Evolutionary conservation across 2,329 filamentous ascomycete genomes (phyloP).

Genomic region (Fusarium chaquense): DNA sequence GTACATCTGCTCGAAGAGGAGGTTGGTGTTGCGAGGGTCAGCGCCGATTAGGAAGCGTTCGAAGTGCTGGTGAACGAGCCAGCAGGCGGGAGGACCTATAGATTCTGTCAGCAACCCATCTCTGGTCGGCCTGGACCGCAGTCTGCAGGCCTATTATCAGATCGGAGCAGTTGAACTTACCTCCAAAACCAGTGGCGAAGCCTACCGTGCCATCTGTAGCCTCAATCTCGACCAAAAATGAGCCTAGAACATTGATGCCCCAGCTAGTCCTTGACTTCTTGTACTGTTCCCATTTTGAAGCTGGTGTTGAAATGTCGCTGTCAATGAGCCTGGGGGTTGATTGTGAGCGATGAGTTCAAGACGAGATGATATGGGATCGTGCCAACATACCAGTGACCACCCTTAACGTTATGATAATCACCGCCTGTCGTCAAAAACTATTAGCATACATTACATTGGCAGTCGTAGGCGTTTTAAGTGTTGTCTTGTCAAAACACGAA

Average conservation of each 20-base stretch:
- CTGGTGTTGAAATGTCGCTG: slow-evolving; percentile 90
- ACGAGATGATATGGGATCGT: background rate
- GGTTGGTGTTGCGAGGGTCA: slow-evolving; percentile 90
- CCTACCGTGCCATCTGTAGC: slow-evolving; percentile 91
- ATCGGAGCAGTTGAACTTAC: slow-evolving; percentile 52
- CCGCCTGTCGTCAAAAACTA: slow-evolving; percentile 62
- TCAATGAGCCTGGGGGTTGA: slow-evolving; percentile 80
- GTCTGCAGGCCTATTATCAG: background rate
- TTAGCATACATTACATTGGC: background rate
- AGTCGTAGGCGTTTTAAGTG: background rate
- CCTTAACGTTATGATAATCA: slow-evolving; percentile 93
- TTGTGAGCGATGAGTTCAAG: slow-evolving; percentile 17
- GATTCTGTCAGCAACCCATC: slow-evolving; percentile 16
- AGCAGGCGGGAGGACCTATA: slow-evolving; percentile 87
- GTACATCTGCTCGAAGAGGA: slow-evolving; percentile 97
- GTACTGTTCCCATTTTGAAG: slow-evolving; percentile 90
- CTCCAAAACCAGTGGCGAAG: slow-evolving; percentile 93
- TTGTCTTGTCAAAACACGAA: background rate
- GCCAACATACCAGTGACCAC: slow-evolving; percentile 70
- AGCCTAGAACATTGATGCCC: slow-evolving; percentile 95
- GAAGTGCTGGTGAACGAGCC: slow-evolving; percentile 94
- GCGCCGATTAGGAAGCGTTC: slow-evolving; percentile 90
- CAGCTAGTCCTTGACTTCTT: slow-evolving; percentile 88
- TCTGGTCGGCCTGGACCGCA: background rate
- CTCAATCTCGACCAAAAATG: slow-evolving; percentile 91